Evolutionary conservation across 192 early-diverging fungal species (phyloP), one percentile per base, ranked within the genome.

Genomic region (Entrophospora sp.): DNA sequence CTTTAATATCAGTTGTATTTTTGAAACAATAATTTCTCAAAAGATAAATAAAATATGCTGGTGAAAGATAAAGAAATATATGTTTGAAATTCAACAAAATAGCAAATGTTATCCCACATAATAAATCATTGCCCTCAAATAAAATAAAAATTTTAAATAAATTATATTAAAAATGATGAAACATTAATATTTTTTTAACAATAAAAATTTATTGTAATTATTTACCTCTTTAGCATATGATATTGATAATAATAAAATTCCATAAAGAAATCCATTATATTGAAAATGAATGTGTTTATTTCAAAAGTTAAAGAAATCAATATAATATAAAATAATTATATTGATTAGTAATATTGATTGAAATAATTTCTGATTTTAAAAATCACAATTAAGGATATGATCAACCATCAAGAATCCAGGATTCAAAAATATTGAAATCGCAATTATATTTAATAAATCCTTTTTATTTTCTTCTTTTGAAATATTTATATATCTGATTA

Each of bases 31-130:
- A 93, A 22, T 80, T 71, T 9, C 82, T 69, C 13, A 96, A 78
- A 0, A 98, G 70, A 69, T 91, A 95, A 28, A 92, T 75, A 80
- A 98, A 98, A 76, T 93, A 95, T 7, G 96, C 92, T 3, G 92
- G 96, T 7, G 92, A 85, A 42, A 91, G 77, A 76, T 91, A 91
- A 45, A 96, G 78, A 71, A 89, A 98, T 38, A 98, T 96, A 62
- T 98, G 96, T 79, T 98, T 98, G 73, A 96, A 96, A 81, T 95
- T 95, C 67, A 98, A 74, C 36, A 96, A 73, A 4, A 81, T 79
- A 7, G 96, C 92, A 85, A 96, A 98, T 63, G 86, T 55, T 13
- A 85, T 71, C 12, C 86, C 96, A 1, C 83, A 90, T 38, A 80
- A 51, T 18, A 93, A 67, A 59, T 80, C 68, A 16, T 80, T 72